These are phyloP conservation scores for Kockovaella imperatae DNA, from an alignment of 768 basidiomycete genomes.

Conservation along the genomic window DNA sequence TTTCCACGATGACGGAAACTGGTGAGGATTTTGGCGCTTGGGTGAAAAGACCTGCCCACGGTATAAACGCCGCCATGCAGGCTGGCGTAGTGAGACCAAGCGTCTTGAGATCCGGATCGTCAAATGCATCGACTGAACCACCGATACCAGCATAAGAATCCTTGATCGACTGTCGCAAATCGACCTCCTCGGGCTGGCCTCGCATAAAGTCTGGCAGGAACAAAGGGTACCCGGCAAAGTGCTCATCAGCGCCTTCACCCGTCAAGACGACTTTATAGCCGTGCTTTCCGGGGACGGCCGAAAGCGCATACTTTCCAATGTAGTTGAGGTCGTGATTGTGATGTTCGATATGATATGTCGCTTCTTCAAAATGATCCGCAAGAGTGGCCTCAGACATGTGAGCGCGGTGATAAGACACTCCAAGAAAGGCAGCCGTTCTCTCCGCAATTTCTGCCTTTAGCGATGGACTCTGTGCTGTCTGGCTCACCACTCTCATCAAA, in stretches of 20 bases:
- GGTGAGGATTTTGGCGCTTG: constrained; percentile 10
- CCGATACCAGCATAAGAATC: background rate
- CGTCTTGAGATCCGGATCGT: background rate
- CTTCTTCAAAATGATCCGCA: constrained; percentile 26
- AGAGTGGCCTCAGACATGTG: constrained; percentile 26
- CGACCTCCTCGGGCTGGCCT: constrained; percentile 5
- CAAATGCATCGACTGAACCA: background rate
- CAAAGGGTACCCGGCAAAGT: constrained; percentile 34
- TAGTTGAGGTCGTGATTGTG: constrained; percentile 33
- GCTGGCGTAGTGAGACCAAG: too few species aligned
- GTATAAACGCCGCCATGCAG: background rate
- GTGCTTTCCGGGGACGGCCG: constrained; percentile 20
- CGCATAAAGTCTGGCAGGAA: constrained; percentile 31
- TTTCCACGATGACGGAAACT: constrained; percentile 16
- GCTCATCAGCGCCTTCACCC: constrained; percentile 40
- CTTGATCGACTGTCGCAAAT: constrained; percentile 1
- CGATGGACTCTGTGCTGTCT: too few species aligned
- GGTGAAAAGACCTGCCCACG: background rate
- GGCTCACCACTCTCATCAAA: constrained; percentile 12
- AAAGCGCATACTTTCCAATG: constrained; percentile 34
- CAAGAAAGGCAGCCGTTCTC: constrained; percentile 30
- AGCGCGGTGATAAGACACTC: constrained; percentile 23
- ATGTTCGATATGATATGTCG: constrained; percentile 36
- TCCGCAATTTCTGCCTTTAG: constrained; percentile 16
- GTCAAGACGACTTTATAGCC: constrained; percentile 40